Evolutionary conservation across 2,329 filamentous ascomycete species (phyloP).

Genomic region (Trichoderma pleuroti): DNA sequence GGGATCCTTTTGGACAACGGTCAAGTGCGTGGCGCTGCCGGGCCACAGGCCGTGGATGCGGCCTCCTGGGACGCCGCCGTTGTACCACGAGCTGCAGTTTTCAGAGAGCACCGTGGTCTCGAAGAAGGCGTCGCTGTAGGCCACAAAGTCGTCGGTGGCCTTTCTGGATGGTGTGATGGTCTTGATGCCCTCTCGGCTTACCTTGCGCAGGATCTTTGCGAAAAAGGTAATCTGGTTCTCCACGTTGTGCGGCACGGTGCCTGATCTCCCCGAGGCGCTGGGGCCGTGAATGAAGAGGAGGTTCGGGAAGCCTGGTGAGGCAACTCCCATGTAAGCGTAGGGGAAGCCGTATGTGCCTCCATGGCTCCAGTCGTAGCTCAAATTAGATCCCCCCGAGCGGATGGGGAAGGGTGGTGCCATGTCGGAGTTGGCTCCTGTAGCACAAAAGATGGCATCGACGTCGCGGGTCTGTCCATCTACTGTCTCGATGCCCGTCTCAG

Average conservation of each 20-base stretch:
- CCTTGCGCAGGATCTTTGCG: constrained; percentile 65
- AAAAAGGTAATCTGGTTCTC: constrained; percentile 65
- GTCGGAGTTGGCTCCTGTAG: constrained; percentile 63
- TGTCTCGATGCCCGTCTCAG: constrained; percentile 56
- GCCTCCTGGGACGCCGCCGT: constrained; percentile 59
- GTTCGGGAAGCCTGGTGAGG: constrained; percentile 64
- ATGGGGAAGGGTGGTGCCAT: constrained; percentile 60
- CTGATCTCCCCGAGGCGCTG: constrained; percentile 55
- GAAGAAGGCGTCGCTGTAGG: constrained; percentile 57
- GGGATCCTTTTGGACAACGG: constrained; percentile 53
- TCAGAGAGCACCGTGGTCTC: constrained; percentile 53
- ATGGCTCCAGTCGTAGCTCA: constrained; percentile 54
- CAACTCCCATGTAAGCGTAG: constrained; percentile 63
- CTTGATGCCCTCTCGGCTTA: constrained; percentile 62
- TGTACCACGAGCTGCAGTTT: constrained; percentile 69
- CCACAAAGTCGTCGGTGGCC: constrained; percentile 62
- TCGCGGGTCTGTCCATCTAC: constrained; percentile 53
- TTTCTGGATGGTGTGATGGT: constrained; percentile 53
- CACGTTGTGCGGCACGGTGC: constrained; percentile 63
- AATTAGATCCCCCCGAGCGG: constrained; percentile 49
- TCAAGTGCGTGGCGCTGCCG: constrained; percentile 61
- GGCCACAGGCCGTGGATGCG: constrained; percentile 69
- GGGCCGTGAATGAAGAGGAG: constrained; percentile 63
- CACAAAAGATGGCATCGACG: constrained; percentile 64
- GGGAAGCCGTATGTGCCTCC: constrained; percentile 58